Conservation (phyloP, 192 early-diverging fungal species). For the Umbelopsis isabellina region DNA sequence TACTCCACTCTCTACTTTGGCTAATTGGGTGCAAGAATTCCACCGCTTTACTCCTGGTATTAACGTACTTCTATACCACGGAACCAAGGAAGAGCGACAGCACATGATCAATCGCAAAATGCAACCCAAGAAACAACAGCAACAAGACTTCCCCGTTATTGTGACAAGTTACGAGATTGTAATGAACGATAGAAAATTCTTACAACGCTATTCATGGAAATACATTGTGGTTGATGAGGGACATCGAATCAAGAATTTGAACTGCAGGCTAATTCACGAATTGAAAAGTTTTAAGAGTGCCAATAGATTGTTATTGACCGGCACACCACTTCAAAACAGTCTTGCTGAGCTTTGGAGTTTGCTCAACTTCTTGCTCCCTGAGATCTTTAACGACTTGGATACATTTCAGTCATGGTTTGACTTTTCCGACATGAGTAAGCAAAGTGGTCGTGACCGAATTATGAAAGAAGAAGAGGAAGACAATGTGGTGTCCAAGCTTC, state of each 20-base stretch:
- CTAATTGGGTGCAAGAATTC: constrained; percentile 94
- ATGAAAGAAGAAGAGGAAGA: constrained; percentile 66
- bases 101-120: constrained; percentile 70
- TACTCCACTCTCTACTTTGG: constrained; percentile 85
- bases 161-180: constrained; percentile 91
- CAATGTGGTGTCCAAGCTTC: constrained; percentile 78
- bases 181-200: constrained; percentile 76
- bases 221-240: constrained; percentile 97
- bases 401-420: constrained; percentile 89
- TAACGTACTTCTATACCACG: constrained; percentile 87
- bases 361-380: constrained; percentile 93
- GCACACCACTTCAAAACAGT: constrained; percentile 96
- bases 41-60: constrained; percentile 79
- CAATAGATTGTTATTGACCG: constrained; percentile 89
- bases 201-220: constrained; percentile 73
- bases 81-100: constrained; percentile 68
- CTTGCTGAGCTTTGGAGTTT: constrained; percentile 93
- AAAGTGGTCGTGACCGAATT: constrained; percentile 65
- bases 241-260: constrained; percentile 95
- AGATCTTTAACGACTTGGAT: constrained; percentile 89
- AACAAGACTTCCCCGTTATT: constrained; percentile 73
- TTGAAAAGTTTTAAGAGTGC: constrained; percentile 82
- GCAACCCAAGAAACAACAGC: constrained; percentile 55
- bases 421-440: constrained; percentile 72
- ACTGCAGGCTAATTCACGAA: constrained; percentile 87